Conservation (phyloP, 2,329 filamentous ascomycete genomes). For the Aphanocladium album region DNA sequence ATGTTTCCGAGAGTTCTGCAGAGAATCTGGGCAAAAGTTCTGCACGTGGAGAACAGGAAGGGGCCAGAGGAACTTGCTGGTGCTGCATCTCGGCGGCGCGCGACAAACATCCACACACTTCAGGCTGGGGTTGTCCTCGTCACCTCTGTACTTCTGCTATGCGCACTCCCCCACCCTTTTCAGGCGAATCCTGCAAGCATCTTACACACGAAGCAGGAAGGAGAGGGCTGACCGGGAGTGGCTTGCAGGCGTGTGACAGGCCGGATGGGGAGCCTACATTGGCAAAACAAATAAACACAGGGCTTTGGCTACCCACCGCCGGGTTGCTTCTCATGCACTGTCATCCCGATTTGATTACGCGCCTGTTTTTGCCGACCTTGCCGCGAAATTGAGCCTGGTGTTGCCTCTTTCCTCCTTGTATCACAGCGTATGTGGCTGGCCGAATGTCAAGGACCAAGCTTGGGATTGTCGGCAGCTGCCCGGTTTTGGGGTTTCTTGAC, state of each 20-base stretch:
- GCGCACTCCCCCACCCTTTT: not conserved
- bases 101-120: not conserved
- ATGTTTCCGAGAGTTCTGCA: no score
- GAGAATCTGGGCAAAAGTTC: no score
- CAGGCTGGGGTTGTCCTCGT: not conserved
- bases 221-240: not conserved
- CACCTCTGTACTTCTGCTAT: not conserved
- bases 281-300: not conserved
- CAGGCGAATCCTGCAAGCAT: not conserved
- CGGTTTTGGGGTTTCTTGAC: not conserved
- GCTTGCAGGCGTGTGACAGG: not conserved
- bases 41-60: no score
- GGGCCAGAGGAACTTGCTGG: no score
- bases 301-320: not conserved
- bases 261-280: not conserved
- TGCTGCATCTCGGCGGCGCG: not conserved
- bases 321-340: not conserved
- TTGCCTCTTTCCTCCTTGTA: not conserved
- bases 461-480: not conserved
- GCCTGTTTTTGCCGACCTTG: slow-evolving; percentile 11
- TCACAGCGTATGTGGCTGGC: not conserved
- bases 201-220: not conserved
- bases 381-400: not conserved
- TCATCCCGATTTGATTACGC: not conserved
- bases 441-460: no score